Percentiles rank a stretch among this genome's conserved stretches.
Conservation (phyloP, 1,284 basidiomycete species). For the Puccinia novopanici region DNA sequence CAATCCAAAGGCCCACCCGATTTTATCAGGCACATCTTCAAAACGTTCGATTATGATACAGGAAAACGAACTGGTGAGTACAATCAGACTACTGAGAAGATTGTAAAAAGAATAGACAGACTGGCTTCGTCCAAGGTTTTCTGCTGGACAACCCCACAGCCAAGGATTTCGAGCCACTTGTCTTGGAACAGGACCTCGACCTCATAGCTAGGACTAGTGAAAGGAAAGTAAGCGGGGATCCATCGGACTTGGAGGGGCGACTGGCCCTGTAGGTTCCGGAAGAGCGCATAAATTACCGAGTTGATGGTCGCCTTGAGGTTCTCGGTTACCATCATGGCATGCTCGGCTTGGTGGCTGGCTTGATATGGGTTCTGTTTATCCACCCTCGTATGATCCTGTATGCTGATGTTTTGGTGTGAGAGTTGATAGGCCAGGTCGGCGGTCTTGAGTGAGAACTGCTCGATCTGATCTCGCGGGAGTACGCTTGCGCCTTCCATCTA, state of each 20-base stretch:
- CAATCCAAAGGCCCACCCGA: conserved; percentile 97
- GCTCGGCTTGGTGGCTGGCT: conserved; percentile 71
- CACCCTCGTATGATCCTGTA: conserved; percentile 76
- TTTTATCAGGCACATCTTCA: conserved; percentile 74
- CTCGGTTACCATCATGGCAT: conserved; percentile 64
- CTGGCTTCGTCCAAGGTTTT: conserved; percentile 82
- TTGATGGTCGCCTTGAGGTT: conserved; percentile 93
- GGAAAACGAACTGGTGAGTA: not conserved
- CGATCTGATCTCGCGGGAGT: conserved; percentile 64
- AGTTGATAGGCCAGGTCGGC: conserved; percentile 62
- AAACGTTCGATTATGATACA: not conserved
- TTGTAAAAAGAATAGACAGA: conserved; percentile 61
- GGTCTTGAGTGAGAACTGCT: conserved; percentile 11
- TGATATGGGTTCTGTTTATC: conserved; percentile 76
- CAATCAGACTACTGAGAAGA: not conserved
- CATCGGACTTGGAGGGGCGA: conserved; percentile 82
- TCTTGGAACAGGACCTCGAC: conserved; percentile 96
- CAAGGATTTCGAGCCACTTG: conserved; percentile 93
- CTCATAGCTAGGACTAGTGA: conserved; percentile 95
- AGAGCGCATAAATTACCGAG: conserved; percentile 78
- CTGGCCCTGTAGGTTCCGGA: conserved; percentile 62
- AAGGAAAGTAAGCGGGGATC: conserved; percentile 98
- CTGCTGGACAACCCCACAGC: conserved; percentile 88
- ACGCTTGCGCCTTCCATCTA: conserved; percentile 91
- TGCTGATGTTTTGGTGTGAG: conserved; percentile 58